Conservation (phyloP, 2,329 filamentous ascomycete species). For the Escovopsis sp. region DNA sequence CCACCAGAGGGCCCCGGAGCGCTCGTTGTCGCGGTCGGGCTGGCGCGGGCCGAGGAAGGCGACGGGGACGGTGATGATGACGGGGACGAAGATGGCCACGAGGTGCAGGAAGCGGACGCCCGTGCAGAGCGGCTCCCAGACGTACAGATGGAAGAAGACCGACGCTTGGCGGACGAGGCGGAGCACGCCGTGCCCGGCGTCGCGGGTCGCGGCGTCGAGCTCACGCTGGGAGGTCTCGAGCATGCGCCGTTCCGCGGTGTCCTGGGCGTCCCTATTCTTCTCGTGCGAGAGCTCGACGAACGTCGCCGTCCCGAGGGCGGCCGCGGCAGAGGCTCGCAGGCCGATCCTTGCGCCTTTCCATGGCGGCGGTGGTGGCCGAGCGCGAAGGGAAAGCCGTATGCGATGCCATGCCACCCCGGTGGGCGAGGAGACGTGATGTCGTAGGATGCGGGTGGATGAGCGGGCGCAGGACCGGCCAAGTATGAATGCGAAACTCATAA, state of each 20-base stretch:
- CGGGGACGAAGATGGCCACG: conserved; percentile 77
- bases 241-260: conserved; percentile 78
- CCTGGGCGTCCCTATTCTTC: conserved; percentile 31
- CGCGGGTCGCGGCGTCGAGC: conserved; percentile 52
- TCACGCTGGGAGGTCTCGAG: conserved; percentile 67
- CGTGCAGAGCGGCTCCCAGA: conserved; percentile 80
- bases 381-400: conserved; percentile 1
- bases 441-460: conserved; percentile 16
- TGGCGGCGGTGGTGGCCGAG: conserved; percentile 12
- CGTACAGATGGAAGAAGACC: conserved; percentile 53
- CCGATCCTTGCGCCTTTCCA: conserved; percentile 16
- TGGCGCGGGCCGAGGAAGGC: conserved; percentile 64
- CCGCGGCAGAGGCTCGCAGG: conserved; percentile 25
- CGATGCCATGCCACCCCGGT: conserved; percentile 6
- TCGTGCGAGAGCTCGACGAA: conserved; percentile 45
- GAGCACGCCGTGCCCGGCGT: conserved; percentile 44
- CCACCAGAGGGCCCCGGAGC: conserved; percentile 82
- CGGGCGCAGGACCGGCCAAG: conserved; percentile 30
- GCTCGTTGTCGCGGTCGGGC: conserved; percentile 54
- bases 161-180: conserved; percentile 44
- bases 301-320: conserved; percentile 35
- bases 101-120: conserved; percentile 79
- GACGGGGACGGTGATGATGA: conserved; percentile 63
- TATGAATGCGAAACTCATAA: conserved; percentile 31
- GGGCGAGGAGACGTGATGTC: conserved; percentile 7